phyloP scores from a whole-genome alignment of 2,329 filamentous ascomycete genomes.

The Exophiala spinifera region DNA sequence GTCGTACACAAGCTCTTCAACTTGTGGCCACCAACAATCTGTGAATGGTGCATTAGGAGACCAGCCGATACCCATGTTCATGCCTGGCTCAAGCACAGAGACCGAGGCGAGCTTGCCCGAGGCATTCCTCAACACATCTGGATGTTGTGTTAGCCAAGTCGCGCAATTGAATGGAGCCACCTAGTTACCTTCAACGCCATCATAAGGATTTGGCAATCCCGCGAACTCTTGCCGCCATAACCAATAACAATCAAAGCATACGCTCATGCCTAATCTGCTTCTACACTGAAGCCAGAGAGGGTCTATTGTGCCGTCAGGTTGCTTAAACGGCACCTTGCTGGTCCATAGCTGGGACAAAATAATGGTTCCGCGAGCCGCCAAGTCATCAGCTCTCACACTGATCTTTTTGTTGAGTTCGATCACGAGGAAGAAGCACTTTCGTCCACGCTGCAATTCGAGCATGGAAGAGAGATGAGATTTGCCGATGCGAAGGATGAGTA shows the following conservation, averaged over 20 bases:
- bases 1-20: slow-evolving; percentile 12
- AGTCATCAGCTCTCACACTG: slow-evolving; percentile 16
- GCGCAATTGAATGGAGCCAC: not conserved
- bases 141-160: not conserved
- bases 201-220: slow-evolving; percentile 11
- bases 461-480: slow-evolving; percentile 4
- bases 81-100: slow-evolving; percentile 2
- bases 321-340: slow-evolving; percentile 13
- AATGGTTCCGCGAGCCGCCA: slow-evolving; percentile 11
- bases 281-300: slow-evolving; percentile 13
- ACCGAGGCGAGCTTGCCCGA: not conserved
- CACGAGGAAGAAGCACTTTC: slow-evolving; percentile 16
- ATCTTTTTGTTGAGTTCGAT: slow-evolving; percentile 16
- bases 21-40: slow-evolving; percentile 19
- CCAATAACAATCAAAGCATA: slow-evolving; percentile 20
- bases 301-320: slow-evolving; percentile 13
- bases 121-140: slow-evolving; percentile 8
- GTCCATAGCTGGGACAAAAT: slow-evolving; percentile 21
- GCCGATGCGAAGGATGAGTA: slow-evolving; percentile 13
- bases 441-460: slow-evolving; percentile 12
- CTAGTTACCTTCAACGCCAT: slow-evolving; percentile 14
- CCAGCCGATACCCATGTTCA: slow-evolving; percentile 17
- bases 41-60: slow-evolving; percentile 16
- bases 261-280: slow-evolving; percentile 16
- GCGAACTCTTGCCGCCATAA: slow-evolving; percentile 18